A percentile compares a stretch with the other conserved stretches of the same genome.
These are phyloP conservation scores for Trichoderma breve DNA, from an alignment of 2,329 filamentous ascomycete species.

Conservation along the genomic window DNA sequence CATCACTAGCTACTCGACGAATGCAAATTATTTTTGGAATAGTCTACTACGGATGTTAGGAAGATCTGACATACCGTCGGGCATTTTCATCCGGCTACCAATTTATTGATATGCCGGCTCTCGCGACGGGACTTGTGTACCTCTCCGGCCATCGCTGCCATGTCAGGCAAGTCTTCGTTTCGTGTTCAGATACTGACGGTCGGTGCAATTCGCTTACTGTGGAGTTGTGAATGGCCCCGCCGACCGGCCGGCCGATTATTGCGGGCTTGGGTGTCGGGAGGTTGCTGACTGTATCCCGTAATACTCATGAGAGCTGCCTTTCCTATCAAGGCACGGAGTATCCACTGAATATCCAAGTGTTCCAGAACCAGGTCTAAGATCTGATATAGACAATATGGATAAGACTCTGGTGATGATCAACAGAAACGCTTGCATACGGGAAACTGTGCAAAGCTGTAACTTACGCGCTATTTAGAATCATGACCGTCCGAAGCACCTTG, in stretches of 20 bases:
- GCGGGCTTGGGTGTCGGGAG: neutral
- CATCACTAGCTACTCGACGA: neutral
- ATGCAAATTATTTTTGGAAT: neutral
- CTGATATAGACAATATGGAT: neutral
- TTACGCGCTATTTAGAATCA: neutral
- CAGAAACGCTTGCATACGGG: no score
- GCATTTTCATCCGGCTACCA: neutral
- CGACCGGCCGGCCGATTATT: neutral
- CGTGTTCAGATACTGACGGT: neutral
- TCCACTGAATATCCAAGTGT: neutral
- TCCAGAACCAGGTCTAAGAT: neutral
- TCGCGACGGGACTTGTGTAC: neutral
- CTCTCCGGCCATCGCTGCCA: neutral
- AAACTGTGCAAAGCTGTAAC: neutral
- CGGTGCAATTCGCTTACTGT: neutral
- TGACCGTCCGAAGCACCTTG: neutral
- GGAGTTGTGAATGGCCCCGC: neutral
- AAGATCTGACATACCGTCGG: neutral
- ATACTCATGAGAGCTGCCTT: neutral
- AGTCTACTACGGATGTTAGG: neutral
- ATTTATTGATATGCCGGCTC: neutral
- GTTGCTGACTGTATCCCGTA: neutral
- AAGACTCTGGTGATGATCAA: neutral
- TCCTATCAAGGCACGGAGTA: neutral
- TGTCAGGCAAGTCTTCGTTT: neutral